Base-by-base conservation (phyloP, 208 protist species). In the Trypanosoma cruzi region DNA sequence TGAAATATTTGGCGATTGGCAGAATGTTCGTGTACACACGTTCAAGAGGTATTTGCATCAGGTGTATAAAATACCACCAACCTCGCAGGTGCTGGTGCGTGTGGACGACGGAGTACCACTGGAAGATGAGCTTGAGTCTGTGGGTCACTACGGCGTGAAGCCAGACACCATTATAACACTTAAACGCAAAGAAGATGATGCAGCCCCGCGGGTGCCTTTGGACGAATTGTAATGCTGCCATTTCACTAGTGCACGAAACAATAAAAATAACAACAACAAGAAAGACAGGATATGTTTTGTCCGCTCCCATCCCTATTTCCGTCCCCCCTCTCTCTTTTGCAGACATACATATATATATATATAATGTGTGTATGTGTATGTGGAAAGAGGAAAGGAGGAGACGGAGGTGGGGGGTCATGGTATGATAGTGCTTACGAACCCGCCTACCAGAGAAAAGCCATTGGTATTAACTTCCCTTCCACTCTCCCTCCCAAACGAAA, bases 41-140 rank as follows among this genome's bases (percentile, higher is more conserved):
- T 86, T 96, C 64, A 96, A 96, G 69, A 77, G 90, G 6, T 96
- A 96, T 57, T 65, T 96, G 11, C 83, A 96, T 55, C 88, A 93
- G 75, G 90, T 94, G 28, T 94, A 86, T 57, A 86, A 90, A 75
- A 85, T 96, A 29, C 60, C 86, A 18, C 88, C 90, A 0, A 54
- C 78, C 28, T 76, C 77, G 56, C 90, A 96, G 73, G 58, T 87
- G 16, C 75, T 96, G 40, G 70, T 89, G 16, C 68, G 84, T 22
- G 29, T 68, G 37, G 81, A 80, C 37, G 85, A 79, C 1, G 70
- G 57, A 7, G 80, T 85, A 46, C 50, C 80, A 11, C 81, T 96
- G 73, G 90, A 96, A 24, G 88, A 93, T 60, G 90, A 96, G 29
- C 86, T 96, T 66, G 80, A 77, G 57, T 82, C 74, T 24, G 90